Evolutionary conservation across 306 rosid species (phyloP).

Genomic region (Cucurbita moschata): DNA sequence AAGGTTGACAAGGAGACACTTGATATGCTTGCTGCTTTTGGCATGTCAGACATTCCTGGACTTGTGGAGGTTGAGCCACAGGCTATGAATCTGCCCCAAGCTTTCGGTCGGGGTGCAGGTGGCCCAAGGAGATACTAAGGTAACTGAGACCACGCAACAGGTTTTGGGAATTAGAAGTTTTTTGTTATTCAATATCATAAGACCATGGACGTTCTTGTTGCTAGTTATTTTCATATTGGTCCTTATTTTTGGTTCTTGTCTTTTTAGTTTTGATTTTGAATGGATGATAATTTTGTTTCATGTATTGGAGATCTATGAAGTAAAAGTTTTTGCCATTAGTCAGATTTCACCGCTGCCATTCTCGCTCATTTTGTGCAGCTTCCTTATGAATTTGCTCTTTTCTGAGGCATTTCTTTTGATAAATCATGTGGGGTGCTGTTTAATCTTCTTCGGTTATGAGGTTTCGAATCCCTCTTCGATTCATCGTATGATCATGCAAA

Average conservation of each 20-base stretch:
- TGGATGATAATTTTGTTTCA: constrained; percentile 1
- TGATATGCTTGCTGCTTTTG: constrained; percentile 21
- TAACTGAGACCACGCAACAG: neutral
- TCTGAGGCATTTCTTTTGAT: neutral
- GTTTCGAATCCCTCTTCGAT: neutral
- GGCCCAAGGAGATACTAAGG: constrained; percentile 20
- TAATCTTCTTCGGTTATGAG: neutral
- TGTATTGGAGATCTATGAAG: constrained; percentile 1
- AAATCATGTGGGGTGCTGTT: neutral
- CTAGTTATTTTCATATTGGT: neutral
- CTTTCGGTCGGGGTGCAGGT: constrained; percentile 19
- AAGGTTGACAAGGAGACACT: constrained; percentile 23
- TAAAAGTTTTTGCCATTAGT: constrained; percentile 1
- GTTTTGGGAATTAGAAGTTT: neutral
- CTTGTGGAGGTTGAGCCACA: constrained; percentile 18
- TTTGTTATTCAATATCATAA: neutral
- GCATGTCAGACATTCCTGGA: constrained; percentile 22
- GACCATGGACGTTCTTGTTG: neutral
- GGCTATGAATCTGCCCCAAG: constrained; percentile 8
- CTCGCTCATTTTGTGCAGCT: neutral
- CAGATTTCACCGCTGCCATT: neutral
- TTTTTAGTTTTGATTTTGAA: constrained; percentile 2
- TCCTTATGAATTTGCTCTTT: neutral
- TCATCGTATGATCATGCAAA: neutral
- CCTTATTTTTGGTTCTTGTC: neutral